Evolutionary conservation across 306 rosid species (phyloP).

Genomic region (Parietaria judaica): DNA sequence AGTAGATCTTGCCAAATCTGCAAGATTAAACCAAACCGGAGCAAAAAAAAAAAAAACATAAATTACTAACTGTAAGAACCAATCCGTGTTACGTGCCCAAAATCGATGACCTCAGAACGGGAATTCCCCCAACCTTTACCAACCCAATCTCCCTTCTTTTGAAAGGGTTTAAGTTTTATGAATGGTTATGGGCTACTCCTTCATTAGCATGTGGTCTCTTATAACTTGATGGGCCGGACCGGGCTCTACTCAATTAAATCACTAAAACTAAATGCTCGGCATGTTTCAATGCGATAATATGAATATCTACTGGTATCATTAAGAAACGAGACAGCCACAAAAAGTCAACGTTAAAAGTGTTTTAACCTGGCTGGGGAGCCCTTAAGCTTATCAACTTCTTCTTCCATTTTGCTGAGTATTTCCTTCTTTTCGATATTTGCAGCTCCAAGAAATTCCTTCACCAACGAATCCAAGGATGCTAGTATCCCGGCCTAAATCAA

Average conservation of each 20-base stretch:
- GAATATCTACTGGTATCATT: conserved; percentile 6
- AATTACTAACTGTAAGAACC: conserved; percentile 6
- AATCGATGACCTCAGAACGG: no score
- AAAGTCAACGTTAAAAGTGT: conserved; percentile 6
- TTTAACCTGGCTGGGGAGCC: conserved; percentile 68
- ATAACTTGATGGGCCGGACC: no score
- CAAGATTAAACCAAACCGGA: conserved; percentile 7
- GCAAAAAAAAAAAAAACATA: background rate
- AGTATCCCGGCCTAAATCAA: conserved; percentile 67
- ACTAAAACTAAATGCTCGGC: no score
- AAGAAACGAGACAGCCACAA: conserved; percentile 1
- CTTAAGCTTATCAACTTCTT: conserved; percentile 63
- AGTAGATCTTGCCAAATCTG: conserved; percentile 65
- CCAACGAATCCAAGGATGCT: conserved; percentile 42
- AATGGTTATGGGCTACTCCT: background rate
- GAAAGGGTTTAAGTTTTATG: background rate
- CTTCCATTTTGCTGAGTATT: conserved; percentile 47
- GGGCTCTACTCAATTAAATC: no score
- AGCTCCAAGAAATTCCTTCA: conserved; percentile 62
- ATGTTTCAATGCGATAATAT: background rate
- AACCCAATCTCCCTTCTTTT: no score
- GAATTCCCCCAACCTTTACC: no score
- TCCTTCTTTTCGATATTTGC: conserved; percentile 48
- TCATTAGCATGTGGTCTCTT: no score
- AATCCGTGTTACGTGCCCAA: no score